Base-by-base conservation (phyloP, 2,329 filamentous ascomycete genomes). In the Helotiales sp. region DNA sequence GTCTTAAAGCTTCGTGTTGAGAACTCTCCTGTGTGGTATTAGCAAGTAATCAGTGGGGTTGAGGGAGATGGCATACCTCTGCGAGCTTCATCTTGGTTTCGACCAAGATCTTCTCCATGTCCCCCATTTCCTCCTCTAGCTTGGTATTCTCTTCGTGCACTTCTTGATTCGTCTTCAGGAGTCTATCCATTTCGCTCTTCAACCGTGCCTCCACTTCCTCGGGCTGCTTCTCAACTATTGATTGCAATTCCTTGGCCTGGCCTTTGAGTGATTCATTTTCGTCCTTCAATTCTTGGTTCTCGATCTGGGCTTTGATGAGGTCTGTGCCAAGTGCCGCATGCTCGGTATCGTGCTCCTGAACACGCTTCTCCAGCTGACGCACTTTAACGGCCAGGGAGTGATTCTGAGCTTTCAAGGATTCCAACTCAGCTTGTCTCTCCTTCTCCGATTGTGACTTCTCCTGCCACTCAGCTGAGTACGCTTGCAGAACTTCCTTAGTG, bases 1-100 rank as follows among this genome's bases (percentile, higher is more conserved):
- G 85, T 62, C 80, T 86, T 42, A 93, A 81, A 6, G 84, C 82
- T 73, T 93, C 90, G 67, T 93, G 84, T 63, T 82, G 77, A 27
- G 83, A 77, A 67, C 89, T 89, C 64, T 91, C 83, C 89, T 91
- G 68, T 2, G 4, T 4, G 19, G 52, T 24, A 29, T 67, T 47
- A 65, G 65, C 55, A 42, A 17, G 30, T 64, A 58, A 55, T 50
- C 46, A 27, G 5, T 25, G 56, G 15, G 30, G 25, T 7, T 5
- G 34, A 31, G n/a, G n/a, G 47, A 40, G 15, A 44, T 52, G n/a
- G 79, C 87, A 79, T 81, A 96, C 93, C 87, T 97, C 91, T 54
- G 95, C 95, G 77, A 93, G 92, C 69, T 86, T 85, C 90, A 99
- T 89, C 82, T 99, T 99, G 1, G 92, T 95, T 71, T 88, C 85